Conservation (phyloP, 805 yeast species). For the Lipomyces yamadae region DNA sequence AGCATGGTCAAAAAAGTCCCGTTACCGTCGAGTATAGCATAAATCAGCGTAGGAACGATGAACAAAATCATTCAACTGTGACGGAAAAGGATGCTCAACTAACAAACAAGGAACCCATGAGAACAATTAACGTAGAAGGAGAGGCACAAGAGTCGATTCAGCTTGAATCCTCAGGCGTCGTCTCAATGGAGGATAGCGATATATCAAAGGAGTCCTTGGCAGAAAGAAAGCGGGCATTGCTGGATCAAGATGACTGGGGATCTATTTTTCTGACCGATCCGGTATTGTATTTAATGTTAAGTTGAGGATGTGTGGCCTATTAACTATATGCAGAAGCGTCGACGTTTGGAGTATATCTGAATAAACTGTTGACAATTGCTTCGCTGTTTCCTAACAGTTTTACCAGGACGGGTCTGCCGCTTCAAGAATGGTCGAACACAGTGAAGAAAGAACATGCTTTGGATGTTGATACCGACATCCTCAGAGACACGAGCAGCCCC, state of each 20-base stretch:
- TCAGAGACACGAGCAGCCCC: background rate
- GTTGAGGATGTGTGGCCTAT: background rate
- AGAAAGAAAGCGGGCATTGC: slow-evolving; percentile 15
- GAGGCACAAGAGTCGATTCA: background rate
- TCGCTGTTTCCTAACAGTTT: background rate
- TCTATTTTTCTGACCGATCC: slow-evolving; percentile 10
- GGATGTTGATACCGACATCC: background rate
- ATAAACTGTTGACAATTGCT: background rate
- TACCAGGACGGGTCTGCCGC: background rate
- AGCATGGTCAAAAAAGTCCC: background rate
- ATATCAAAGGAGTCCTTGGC: background rate
- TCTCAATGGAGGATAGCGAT: background rate
- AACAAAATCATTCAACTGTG: background rate
- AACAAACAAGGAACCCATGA: background rate
- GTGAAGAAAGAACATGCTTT: background rate
- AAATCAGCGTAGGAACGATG: slow-evolving; percentile 8
- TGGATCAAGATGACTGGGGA: slow-evolving; percentile 19
- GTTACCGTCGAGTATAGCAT: slow-evolving; percentile 6
- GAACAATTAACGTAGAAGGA: background rate
- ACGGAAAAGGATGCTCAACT: background rate
- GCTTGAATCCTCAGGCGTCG: background rate
- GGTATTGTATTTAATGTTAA: background rate
- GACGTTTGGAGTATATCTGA: slow-evolving; percentile 7
- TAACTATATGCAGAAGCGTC: background rate
- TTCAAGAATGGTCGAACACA: background rate